Evolutionary conservation across 1,284 basidiomycete species (phyloP).

Genomic region (Heterobasidion parviporum): DNA sequence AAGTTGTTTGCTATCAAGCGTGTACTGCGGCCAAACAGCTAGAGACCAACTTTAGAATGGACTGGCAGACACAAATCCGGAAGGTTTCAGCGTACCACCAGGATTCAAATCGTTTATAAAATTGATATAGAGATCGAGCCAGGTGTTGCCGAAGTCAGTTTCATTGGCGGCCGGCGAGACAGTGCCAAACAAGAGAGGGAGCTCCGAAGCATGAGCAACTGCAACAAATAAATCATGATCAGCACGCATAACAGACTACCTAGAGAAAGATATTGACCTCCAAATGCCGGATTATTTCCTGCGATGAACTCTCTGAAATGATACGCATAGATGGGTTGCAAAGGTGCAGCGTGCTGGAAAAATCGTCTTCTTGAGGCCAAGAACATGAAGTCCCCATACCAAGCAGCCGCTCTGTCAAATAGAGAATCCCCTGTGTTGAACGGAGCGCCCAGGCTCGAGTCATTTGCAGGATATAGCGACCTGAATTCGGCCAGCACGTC

Average conservation of each 20-base stretch:
- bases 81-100: constrained; percentile 27
- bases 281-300: constrained; percentile 33
- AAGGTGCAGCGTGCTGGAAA: constrained; percentile 35
- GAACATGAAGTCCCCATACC: constrained; percentile 53
- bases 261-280: constrained; percentile 21
- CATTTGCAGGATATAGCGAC: constrained; percentile 37
- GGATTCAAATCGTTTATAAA: constrained; percentile 46
- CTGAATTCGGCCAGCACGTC: constrained; percentile 30
- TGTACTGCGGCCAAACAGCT: constrained; percentile 40
- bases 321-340: constrained; percentile 46
- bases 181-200: constrained; percentile 39
- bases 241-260: background rate
- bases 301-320: constrained; percentile 48
- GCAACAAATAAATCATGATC: background rate
- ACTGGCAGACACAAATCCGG: background rate
- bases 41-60: background rate
- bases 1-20: constrained; percentile 23
- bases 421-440: constrained; percentile 53
- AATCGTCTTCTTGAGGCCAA: constrained; percentile 39
- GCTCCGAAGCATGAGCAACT: constrained; percentile 46
- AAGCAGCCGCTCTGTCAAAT: constrained; percentile 45
- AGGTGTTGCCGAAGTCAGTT: constrained; percentile 33
- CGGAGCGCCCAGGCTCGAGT: constrained; percentile 24
- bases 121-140: constrained; percentile 44
- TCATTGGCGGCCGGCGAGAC: constrained; percentile 30